phyloP scores from a whole-genome alignment of 1,284 basidiomycete genomes.

The Papiliotrema laurentii region DNA sequence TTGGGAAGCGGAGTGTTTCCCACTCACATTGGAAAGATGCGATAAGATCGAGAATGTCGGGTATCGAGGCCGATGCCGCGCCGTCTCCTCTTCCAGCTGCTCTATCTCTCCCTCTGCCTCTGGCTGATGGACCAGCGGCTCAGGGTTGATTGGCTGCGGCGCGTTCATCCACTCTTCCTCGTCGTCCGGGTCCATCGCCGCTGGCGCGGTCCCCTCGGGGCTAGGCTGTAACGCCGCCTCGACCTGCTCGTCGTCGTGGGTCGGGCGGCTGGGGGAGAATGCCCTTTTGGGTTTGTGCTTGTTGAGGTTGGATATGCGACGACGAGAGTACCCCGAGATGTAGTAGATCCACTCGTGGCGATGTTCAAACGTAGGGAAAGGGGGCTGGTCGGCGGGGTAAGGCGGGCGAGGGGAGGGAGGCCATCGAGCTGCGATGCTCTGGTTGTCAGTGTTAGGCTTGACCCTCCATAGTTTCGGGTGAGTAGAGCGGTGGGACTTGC shows the following conservation, averaged over 20 bases:
- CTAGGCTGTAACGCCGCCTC: not conserved
- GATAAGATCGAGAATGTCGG: slow-evolving; percentile 31
- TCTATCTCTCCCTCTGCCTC: no score
- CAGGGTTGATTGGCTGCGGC: not conserved
- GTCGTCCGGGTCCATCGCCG: slow-evolving; percentile 16
- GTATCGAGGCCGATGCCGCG: slow-evolving; percentile 19
- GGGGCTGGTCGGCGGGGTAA: slow-evolving; percentile 12
- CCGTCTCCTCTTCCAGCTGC: slow-evolving; percentile 10
- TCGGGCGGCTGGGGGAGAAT: not conserved
- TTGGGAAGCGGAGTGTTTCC: no score
- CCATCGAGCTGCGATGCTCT: slow-evolving; percentile 6
- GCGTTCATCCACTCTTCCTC: slow-evolving; percentile 10
- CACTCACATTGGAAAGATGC: slow-evolving; percentile 28
- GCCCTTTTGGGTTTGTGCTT: not conserved
- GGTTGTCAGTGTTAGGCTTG: no score
- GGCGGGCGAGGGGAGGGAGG: slow-evolving; percentile 14
- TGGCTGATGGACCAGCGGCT: not conserved
- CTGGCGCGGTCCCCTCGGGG: not conserved
- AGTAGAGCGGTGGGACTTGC: slow-evolving; percentile 4
- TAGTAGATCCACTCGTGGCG: slow-evolving; percentile 10
- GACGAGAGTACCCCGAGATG: slow-evolving; percentile 12
- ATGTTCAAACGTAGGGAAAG: slow-evolving; percentile 3
- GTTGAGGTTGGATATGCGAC: not conserved
- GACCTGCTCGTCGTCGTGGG: not conserved
- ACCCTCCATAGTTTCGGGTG: not conserved